Conservation (phyloP, 225 moss, liverwort and hornwort genomes). For the Lunularia cruciata region DNA sequence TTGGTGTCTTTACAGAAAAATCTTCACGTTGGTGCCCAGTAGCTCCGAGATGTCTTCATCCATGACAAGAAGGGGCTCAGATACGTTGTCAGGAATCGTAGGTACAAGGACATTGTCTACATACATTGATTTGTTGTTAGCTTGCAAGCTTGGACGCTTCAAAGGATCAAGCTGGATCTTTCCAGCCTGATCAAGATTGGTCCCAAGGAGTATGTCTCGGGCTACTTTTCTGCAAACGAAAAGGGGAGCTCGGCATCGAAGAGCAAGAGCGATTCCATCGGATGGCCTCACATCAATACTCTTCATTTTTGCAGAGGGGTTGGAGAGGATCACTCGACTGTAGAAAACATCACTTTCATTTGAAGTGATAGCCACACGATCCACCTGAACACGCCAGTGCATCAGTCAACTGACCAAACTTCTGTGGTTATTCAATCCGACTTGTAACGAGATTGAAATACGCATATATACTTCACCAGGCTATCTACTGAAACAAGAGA, state of each 20-base stretch:
- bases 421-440: not conserved
- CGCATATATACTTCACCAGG: not conserved
- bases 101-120: conserved; percentile 17
- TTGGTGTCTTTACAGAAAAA: conserved; percentile 5
- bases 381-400: conserved; percentile 44
- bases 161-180: conserved; percentile 37
- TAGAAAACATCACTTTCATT: conserved; percentile 61
- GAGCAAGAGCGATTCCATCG: conserved; percentile 61
- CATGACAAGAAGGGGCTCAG: conserved; percentile 16
- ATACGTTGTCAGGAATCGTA: conserved; percentile 7
- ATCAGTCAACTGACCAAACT: no score
- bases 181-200: conserved; percentile 26
- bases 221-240: conserved; percentile 51
- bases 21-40: conserved; percentile 5
- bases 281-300: conserved; percentile 66
- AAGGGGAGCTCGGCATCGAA: conserved; percentile 58
- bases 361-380: conserved; percentile 52
- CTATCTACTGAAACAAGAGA: not conserved
- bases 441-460: no score
- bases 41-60: conserved; percentile 36
- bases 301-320: conserved; percentile 26
- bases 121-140: conserved; percentile 17
- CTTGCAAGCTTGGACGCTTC: conserved; percentile 56
- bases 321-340: conserved; percentile 54
- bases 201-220: conserved; percentile 39